Evolutionary conservation across 768 basidiomycete species (phyloP), one percentile per base, ranked within the genome.

Genomic region (Trametes maxima): DNA sequence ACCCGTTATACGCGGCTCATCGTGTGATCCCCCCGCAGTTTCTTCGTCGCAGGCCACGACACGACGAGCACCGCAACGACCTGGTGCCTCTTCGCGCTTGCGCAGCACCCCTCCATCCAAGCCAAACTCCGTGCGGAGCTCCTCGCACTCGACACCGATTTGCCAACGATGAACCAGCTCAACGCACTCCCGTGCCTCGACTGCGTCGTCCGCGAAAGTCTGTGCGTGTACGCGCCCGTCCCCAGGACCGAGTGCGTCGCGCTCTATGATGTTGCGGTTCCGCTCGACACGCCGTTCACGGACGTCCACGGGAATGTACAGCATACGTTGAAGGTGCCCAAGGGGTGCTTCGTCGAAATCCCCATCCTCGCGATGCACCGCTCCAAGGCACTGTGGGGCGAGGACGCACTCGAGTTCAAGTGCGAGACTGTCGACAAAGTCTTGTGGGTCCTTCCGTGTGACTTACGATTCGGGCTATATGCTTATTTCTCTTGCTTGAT

Each of bases 141-240:
- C 14, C 63, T 69, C 24, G 67, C 73, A 0, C 74, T 85, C 13
- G 66, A 77, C 1, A 83, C 82, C 0, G 59, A 52, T 5, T 8
- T 43, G 1, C 88, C 88, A 2, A 78, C 80, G 1, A 89, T 90
- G 85, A 88, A 90, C 40, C 79, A 85, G 22, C 78, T 92, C 1
- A 80, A 82, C 54, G 75, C 79, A 0, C 75, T 93, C 4, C 81
- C 86, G 0, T 90, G 88, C 67, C 82, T 92, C n/a, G 90, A 90
- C 61, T 75, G 75, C 19, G 80, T 88, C 7, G 76, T 87, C 1
- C 79, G 81, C 5, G 88, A 89, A 71, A 82, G 79, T 0, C 69
- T 89, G 58, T 80, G 88, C 0, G 46, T 85, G 0, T 76, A 88
- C 63, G 57, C 85, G 0, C 85, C 85, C 0, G 80, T 87, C 3